Evolutionary conservation across 2,329 filamentous ascomycete genomes (phyloP).

Genomic region (Colletotrichum sp.): DNA sequence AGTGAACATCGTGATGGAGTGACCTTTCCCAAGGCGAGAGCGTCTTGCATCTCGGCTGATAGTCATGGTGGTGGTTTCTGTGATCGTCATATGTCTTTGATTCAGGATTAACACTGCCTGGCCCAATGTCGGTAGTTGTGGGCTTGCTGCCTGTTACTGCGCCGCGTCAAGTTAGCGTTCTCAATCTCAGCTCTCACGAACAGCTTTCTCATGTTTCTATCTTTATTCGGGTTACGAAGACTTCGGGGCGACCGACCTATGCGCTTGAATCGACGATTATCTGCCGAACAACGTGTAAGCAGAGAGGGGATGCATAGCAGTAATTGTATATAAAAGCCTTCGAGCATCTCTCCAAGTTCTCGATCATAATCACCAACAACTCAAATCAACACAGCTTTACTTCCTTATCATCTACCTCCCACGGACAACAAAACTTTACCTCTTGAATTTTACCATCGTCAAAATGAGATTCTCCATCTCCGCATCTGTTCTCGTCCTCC

Average conservation of each 20-base stretch:
- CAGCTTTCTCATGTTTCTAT: neutral
- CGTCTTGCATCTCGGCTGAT: neutral
- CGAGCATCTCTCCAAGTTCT: neutral
- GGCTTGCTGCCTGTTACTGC: neutral
- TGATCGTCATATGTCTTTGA: neutral
- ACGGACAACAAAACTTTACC: rapidly evolving
- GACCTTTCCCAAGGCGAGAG: neutral
- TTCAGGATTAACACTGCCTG: neutral
- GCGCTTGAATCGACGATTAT: rapidly evolving
- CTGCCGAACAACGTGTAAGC: neutral
- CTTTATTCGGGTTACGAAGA: neutral
- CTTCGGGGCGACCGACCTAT: neutral
- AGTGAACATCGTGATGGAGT: rapidly evolving
- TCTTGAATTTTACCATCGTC: neutral
- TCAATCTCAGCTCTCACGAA: neutral
- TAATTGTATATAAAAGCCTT: neutral
- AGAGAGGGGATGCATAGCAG: neutral
- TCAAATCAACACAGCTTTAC: neutral
- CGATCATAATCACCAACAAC: neutral
- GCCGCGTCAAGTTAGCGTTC: neutral
- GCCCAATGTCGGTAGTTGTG: neutral
- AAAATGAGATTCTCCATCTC: neutral
- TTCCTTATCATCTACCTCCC: neutral
- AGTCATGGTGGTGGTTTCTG: no score
- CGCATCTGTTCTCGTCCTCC: neutral